Evolutionary conservation across 176 grass and related monocot genomes (phyloP).

Genomic region (Musa schizocarpa): DNA sequence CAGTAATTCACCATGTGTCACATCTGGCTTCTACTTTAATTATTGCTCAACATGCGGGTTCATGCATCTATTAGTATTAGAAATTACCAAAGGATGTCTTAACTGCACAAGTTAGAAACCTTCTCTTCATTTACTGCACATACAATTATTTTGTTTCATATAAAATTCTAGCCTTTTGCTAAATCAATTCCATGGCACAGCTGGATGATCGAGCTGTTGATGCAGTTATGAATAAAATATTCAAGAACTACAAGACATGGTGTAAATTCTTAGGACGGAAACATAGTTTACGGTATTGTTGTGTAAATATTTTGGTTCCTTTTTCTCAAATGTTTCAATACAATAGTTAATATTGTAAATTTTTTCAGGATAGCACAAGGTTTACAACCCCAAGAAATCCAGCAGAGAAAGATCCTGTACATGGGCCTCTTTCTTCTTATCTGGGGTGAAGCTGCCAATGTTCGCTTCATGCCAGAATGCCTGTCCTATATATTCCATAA

Average conservation of each 20-base stretch:
- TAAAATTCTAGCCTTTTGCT: conserved; percentile 12
- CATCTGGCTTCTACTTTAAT: no score
- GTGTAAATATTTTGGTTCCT: background rate
- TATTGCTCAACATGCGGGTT: no score
- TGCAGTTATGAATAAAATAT: conserved; percentile 74
- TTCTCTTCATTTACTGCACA: background rate
- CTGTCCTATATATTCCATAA: conserved; percentile 98
- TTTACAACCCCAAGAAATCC: conserved; percentile 63
- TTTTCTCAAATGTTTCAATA: background rate
- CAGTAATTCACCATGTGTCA: no score
- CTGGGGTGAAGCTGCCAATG: conserved; percentile 86
- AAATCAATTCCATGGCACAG: conserved; percentile 28
- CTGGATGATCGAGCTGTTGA: conserved; percentile 82
- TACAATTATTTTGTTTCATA: conserved; percentile 3
- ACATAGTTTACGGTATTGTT: conserved; percentile 63
- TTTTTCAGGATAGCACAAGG: conserved; percentile 52
- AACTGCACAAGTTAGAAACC: background rate
- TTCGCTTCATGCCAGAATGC: conserved; percentile 90
- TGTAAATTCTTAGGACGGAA: conserved; percentile 93
- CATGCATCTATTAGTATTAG: no score
- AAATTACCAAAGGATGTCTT: background rate
- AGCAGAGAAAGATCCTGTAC: conserved; percentile 81
- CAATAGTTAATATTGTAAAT: background rate
- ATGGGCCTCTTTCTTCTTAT: conserved; percentile 95
- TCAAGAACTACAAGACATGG: conserved; percentile 90